phyloP scores from a whole-genome alignment of 2,329 filamentous ascomycete species.

The Parafenestella ontariensis region DNA sequence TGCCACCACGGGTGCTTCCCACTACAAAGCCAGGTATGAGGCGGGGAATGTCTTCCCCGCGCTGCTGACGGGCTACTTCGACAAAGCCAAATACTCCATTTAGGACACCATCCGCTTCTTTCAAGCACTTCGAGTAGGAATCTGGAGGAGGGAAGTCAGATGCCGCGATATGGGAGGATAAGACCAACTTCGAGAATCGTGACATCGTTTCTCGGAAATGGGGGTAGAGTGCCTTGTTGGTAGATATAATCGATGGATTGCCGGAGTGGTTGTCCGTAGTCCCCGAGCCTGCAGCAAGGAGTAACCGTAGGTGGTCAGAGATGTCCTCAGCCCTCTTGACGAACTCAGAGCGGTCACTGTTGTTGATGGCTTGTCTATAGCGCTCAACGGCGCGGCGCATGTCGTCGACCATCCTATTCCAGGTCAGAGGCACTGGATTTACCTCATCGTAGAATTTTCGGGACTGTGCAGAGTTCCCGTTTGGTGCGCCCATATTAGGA shows the following conservation, averaged over 20 bases:
- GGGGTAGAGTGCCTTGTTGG: slow-evolving; percentile 95
- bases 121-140: slow-evolving; percentile 91
- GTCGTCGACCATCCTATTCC: slow-evolving; percentile 88
- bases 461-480: slow-evolving; percentile 64
- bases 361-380: slow-evolving; percentile 88
- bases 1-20: slow-evolving; percentile 82
- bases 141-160: slow-evolving; percentile 95
- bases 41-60: slow-evolving; percentile 91
- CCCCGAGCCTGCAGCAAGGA: slow-evolving; percentile 93
- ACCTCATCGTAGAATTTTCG: slow-evolving; percentile 91
- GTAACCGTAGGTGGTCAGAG: slow-evolving; percentile 89
- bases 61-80: slow-evolving; percentile 90
- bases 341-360: slow-evolving; percentile 84
- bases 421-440: slow-evolving; percentile 80
- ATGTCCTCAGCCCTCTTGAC: slow-evolving; percentile 96
- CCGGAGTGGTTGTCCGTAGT: slow-evolving; percentile 99
- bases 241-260: slow-evolving; percentile 98
- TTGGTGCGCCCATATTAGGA: slow-evolving; percentile 50
- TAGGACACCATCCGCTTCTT: slow-evolving; percentile 96
- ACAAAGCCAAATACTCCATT: slow-evolving; percentile 96
- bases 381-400: slow-evolving; percentile 91
- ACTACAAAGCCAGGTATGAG: slow-evolving; percentile 92
- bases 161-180: slow-evolving; percentile 96
- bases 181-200: slow-evolving; percentile 97
- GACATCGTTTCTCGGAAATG: slow-evolving; percentile 99